phyloP scores from a whole-genome alignment of 179 eudicot species.

The Heliamphora pulchella region DNA sequence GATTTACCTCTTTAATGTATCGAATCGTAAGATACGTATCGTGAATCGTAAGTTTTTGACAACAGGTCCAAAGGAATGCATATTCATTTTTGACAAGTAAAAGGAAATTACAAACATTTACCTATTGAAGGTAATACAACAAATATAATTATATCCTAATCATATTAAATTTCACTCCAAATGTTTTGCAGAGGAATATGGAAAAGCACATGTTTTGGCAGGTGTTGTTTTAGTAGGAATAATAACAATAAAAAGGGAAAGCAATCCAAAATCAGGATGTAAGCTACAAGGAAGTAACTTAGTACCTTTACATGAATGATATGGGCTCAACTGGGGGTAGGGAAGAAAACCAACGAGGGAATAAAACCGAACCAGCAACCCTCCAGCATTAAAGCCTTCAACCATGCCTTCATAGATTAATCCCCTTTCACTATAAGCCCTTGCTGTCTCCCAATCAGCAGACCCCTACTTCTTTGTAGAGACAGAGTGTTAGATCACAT shows the following conservation, averaged over 20 bases:
- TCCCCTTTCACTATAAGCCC: constrained; percentile 49
- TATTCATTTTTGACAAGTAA: background rate
- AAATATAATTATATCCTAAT: background rate
- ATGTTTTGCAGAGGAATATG: background rate
- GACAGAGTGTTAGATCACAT: constrained; percentile 39
- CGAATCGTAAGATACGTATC: too few species aligned
- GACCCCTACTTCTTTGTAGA: constrained; percentile 80
- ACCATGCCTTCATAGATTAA: constrained; percentile 61
- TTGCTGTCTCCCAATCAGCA: constrained; percentile 90
- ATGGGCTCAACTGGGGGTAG: constrained; percentile 69
- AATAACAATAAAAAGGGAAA: background rate
- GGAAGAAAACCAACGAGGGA: constrained; percentile 96
- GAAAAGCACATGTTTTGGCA: too few species aligned
- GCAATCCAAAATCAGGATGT: background rate
- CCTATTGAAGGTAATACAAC: background rate
- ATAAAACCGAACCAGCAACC: constrained; percentile 69
- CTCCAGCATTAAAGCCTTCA: constrained; percentile 80
- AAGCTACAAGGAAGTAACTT: background rate
- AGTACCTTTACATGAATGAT: constrained; percentile 72
- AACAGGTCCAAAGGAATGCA: too few species aligned
- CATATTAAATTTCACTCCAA: background rate
- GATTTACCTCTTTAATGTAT: too few species aligned
- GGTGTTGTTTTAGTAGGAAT: background rate
- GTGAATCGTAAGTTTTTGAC: too few species aligned
- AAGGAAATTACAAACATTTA: background rate